A percentile compares a stretch with the other conserved stretches of the same genome.
Evolutionary conservation across 2,329 filamentous ascomycete species (phyloP).

Genomic region (Fusarium verticillioides): DNA sequence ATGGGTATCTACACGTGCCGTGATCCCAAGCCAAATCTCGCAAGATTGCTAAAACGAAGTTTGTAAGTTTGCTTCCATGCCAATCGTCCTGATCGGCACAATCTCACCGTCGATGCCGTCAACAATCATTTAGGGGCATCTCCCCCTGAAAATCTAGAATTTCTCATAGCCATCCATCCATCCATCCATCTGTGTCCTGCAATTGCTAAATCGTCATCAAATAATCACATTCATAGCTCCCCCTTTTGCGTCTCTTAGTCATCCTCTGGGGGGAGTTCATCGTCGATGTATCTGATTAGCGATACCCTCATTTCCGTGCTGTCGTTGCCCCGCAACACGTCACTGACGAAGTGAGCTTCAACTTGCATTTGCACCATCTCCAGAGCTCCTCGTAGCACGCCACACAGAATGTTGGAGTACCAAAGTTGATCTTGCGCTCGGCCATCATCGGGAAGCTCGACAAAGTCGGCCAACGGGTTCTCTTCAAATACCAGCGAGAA

Average conservation of each 20-base stretch:
- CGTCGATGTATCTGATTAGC: conserved; percentile 92
- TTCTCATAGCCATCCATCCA: neutral
- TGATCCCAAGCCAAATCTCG: conserved; percentile 19
- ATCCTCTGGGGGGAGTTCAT: conserved; percentile 96
- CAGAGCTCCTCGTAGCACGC: conserved; percentile 87
- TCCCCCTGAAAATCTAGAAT: conserved; percentile 1
- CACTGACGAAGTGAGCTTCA: conserved; percentile 95
- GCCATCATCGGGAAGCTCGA: conserved; percentile 95
- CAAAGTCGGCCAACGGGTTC: conserved; percentile 96
- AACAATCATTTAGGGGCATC: neutral
- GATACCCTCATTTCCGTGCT: conserved; percentile 97
- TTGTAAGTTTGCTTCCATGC: conserved; percentile 15
- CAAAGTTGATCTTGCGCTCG: conserved; percentile 95
- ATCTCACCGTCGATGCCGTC: conserved; percentile 5
- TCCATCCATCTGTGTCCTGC: neutral
- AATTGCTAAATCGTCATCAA: conserved; percentile 11
- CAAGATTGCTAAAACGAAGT: conserved; percentile 12
- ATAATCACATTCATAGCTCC: neutral
- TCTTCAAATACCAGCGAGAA: conserved; percentile 98
- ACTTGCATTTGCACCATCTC: conserved; percentile 99
- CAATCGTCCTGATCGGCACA: conserved; percentile 6
- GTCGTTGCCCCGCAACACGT: conserved; percentile 91
- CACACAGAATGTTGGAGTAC: conserved; percentile 98
- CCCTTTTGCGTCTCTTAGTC: conserved; percentile 67
- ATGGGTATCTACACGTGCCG: conserved; percentile 24